Conservation (phyloP, 768 basidiomycete genomes). For the Macrolepiota albuminosa region DNA sequence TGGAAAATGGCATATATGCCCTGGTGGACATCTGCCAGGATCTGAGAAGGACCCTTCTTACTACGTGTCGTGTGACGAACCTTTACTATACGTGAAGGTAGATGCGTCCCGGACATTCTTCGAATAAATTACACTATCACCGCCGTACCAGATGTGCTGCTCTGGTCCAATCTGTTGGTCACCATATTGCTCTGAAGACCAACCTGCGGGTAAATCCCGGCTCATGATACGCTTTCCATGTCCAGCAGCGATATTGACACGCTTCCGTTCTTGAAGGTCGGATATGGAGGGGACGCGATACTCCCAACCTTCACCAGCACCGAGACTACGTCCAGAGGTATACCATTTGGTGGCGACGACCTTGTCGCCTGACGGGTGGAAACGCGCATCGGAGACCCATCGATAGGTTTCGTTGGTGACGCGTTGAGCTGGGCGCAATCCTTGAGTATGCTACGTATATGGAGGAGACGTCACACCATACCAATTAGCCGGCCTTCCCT, state of each 20-base stretch:
- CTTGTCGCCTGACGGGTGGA: constrained; percentile 60
- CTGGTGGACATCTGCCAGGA: constrained; percentile 52
- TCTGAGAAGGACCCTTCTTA: background rate
- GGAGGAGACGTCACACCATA: constrained; percentile 23
- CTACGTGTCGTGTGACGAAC: constrained; percentile 23
- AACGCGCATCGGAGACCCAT: constrained; percentile 65
- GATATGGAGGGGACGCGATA: constrained; percentile 47
- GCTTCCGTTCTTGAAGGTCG: constrained; percentile 38
- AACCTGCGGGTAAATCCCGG: constrained; percentile 54
- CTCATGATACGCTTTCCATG: constrained; percentile 21
- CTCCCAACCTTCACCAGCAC: constrained; percentile 73
- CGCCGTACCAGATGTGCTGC: constrained; percentile 56
- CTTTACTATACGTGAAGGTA: constrained; percentile 60
- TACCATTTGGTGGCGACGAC: constrained; percentile 80
- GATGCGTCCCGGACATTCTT: constrained; percentile 56
- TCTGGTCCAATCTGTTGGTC: constrained; percentile 74
- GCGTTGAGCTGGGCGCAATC: constrained; percentile 27
- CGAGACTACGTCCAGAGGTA: constrained; percentile 56
- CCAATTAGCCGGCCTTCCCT: constrained; percentile 53
- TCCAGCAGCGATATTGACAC: constrained; percentile 26
- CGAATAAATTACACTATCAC: constrained; percentile 58
- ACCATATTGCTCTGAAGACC: constrained; percentile 54
- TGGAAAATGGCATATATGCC: constrained; percentile 72
- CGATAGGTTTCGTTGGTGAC: constrained; percentile 75
- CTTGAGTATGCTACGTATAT: background rate